Percentiles rank a stretch among this genome's conserved stretches.
phyloP scores from a whole-genome alignment of 441 rosid species.

The Daphne laureola region DNA sequence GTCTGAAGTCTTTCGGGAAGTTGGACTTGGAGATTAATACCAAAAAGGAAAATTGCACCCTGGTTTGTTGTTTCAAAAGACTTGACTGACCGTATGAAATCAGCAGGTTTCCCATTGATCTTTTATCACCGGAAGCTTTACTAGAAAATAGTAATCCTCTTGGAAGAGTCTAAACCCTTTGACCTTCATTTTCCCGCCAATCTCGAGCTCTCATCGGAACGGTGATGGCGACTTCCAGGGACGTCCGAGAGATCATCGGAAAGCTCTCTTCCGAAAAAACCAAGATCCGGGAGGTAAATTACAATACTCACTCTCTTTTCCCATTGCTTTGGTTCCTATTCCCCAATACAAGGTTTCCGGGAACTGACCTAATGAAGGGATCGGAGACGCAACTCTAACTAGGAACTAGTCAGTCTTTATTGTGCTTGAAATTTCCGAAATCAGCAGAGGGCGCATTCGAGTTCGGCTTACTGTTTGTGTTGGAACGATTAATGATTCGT shows the following conservation, averaged over 20 bases:
- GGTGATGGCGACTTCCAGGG: conserved; percentile 57
- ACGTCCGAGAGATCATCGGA: conserved; percentile 72
- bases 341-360: neutral
- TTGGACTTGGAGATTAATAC: too few relatives aligned
- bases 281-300: conserved; percentile 69
- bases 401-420: neutral
- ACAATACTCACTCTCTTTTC: conserved; percentile 7
- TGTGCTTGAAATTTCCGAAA: conserved; percentile 11
- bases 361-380: neutral
- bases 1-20: too few relatives aligned
- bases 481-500: too few relatives aligned
- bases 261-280: conserved; percentile 96
- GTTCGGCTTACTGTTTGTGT: too few relatives aligned
- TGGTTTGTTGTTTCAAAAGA: too few relatives aligned
- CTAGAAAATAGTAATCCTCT: too few relatives aligned
- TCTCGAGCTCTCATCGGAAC: conserved; percentile 7
- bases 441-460: neutral
- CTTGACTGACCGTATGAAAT: too few relatives aligned
- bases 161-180: too few relatives aligned
- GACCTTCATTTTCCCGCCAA: neutral
- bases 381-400: too few relatives aligned
- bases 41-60: too few relatives aligned
- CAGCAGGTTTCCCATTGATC: too few relatives aligned
- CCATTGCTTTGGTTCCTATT: conserved; percentile 7
- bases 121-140: too few relatives aligned